Percentiles rank a stretch among this genome's conserved stretches.
Evolutionary conservation across 345 rosid genomes (phyloP).

Genomic region (Rhizophora apiculata): DNA sequence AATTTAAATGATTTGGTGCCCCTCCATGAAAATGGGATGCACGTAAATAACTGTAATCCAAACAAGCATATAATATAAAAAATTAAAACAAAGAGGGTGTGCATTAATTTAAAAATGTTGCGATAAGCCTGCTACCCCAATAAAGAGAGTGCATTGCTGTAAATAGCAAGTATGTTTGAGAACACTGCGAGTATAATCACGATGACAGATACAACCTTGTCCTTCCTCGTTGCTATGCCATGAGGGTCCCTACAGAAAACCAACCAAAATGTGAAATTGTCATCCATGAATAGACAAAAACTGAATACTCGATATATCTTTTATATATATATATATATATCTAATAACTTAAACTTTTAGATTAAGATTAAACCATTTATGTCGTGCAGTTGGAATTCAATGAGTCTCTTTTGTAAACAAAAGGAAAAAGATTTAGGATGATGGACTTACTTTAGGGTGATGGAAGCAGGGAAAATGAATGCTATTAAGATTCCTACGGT

Average conservation of each 20-base stretch:
- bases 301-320: too few species aligned
- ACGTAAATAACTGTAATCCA: too few species aligned
- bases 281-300: too few species aligned
- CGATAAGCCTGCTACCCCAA: neutral
- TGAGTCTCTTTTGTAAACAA: too few species aligned
- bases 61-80: too few species aligned
- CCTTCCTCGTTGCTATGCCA: constrained; percentile 60
- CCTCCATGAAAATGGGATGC: too few species aligned
- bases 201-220: constrained; percentile 46
- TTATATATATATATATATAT: too few species aligned
- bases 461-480: constrained; percentile 5
- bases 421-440: neutral
- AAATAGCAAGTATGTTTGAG: constrained; percentile 61
- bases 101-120: neutral
- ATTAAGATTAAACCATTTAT: too few species aligned
- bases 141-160: constrained; percentile 38
- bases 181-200: constrained; percentile 66
- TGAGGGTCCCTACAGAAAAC: constrained; percentile 50
- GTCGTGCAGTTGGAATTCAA: too few species aligned
- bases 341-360: too few species aligned
- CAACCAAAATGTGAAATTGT: neutral
- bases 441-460: neutral
- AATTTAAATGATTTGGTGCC: too few species aligned
- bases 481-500: neutral
- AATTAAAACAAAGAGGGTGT: too few species aligned